phyloP scores from a whole-genome alignment of 2,329 filamentous ascomycete genomes.

The Zelopaecilomyces penicillatus region DNA sequence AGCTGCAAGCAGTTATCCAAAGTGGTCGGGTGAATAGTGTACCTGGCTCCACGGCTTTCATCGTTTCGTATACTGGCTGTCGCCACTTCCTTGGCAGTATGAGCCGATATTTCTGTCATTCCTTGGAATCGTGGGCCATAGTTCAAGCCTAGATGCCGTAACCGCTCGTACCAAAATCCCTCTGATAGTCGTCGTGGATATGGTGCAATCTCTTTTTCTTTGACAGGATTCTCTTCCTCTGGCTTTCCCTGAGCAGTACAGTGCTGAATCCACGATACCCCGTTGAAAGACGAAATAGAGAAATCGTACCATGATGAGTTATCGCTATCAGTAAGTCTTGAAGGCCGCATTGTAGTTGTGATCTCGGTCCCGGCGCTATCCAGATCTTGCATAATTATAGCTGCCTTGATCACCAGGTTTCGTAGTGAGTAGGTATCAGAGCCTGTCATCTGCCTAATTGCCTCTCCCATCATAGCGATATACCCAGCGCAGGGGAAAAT shows the following conservation, averaged over 20 bases:
- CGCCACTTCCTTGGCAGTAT: not conserved
- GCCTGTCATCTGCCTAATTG: slow-evolving; percentile 16
- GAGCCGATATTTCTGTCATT: slow-evolving; percentile 6
- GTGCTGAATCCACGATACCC: slow-evolving; percentile 6
- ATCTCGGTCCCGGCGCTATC: slow-evolving; percentile 7
- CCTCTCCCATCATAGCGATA: slow-evolving; percentile 34
- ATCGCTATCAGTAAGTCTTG: slow-evolving; percentile 1
- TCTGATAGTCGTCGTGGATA: slow-evolving; percentile 3
- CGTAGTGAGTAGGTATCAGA: slow-evolving; percentile 1
- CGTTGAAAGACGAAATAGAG: slow-evolving; percentile 9
- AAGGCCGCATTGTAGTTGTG: slow-evolving; percentile 7
- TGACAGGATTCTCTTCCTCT: not conserved
- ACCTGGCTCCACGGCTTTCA: not conserved
- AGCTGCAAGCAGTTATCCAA: slow-evolving; percentile 8
- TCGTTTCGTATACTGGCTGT: not conserved
- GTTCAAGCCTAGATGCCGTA: slow-evolving; percentile 7
- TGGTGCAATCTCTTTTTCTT: slow-evolving; percentile 3
- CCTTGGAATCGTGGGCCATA: slow-evolving; percentile 8
- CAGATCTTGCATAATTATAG: slow-evolving; percentile 2
- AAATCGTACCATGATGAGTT: slow-evolving; percentile 10
- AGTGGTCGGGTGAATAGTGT: slow-evolving; percentile 6
- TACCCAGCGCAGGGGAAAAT: slow-evolving; percentile 38
- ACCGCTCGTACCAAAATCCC: slow-evolving; percentile 1
- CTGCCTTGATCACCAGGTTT: slow-evolving; percentile 7
- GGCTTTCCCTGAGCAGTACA: slow-evolving; percentile 7